Conservation (phyloP, 2,329 filamentous ascomycete species). For the Gliomastix tumulicola region DNA sequence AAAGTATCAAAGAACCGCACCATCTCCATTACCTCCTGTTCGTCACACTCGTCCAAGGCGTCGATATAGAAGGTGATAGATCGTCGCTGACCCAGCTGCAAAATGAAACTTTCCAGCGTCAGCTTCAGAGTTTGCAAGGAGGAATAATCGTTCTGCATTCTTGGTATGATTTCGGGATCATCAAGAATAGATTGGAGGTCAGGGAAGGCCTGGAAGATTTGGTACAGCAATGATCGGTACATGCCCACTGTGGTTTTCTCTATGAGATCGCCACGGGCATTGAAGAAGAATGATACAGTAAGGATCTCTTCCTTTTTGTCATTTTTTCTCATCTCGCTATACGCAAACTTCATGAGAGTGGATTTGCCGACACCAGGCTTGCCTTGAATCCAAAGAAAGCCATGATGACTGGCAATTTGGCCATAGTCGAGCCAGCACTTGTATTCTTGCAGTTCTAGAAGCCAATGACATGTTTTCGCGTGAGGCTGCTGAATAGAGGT, state of each 20-base stretch:
- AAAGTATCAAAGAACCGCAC: slow-evolving; percentile 32
- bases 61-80: slow-evolving; percentile 15
- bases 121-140: neutral
- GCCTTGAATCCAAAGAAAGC: slow-evolving; percentile 6
- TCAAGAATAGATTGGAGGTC: slow-evolving; percentile 20
- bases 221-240: slow-evolving; percentile 39
- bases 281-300: slow-evolving; percentile 41
- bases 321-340: neutral
- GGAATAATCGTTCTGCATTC: neutral
- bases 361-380: slow-evolving; percentile 5
- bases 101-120: slow-evolving; percentile 1
- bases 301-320: neutral
- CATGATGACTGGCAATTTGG: neutral
- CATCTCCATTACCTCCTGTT: slow-evolving; percentile 32
- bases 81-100: neutral
- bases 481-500: slow-evolving; percentile 6
- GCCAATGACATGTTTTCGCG: slow-evolving; percentile 11
- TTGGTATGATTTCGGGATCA: neutral
- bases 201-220: slow-evolving; percentile 24
- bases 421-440: slow-evolving; percentile 6
- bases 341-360: slow-evolving; percentile 5
- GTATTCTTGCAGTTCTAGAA: slow-evolving; percentile 5
- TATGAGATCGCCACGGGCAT: slow-evolving; percentile 32
- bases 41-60: slow-evolving; percentile 41
- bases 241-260: slow-evolving; percentile 24